Evolutionary conservation across 1,284 basidiomycete genomes (phyloP).

Genomic region (Rhizoctonia solani): DNA sequence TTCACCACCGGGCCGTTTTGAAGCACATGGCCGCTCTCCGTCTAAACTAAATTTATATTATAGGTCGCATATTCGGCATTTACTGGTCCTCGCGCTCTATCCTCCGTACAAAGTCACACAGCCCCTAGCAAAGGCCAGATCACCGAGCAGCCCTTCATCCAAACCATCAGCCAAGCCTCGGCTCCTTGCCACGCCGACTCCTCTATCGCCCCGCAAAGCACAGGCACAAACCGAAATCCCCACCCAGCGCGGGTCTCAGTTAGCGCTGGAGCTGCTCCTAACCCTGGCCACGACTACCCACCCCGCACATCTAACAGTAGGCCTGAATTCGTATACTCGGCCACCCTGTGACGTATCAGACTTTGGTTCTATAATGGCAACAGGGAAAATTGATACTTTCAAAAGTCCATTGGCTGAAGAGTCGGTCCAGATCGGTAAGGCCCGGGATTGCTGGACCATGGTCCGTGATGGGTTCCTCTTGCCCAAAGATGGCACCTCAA

Average conservation of each 20-base stretch:
- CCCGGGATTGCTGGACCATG: conserved; percentile 18
- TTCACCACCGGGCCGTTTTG: neutral
- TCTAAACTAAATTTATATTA: neutral
- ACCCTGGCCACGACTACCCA: neutral
- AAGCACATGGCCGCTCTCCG: neutral
- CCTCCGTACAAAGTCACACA: neutral
- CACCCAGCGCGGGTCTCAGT: neutral
- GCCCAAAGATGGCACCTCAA: neutral
- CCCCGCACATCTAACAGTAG: neutral
- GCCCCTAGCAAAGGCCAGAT: neutral
- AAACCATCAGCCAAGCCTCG: neutral
- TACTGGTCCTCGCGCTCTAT: conserved; percentile 16
- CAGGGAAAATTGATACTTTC: neutral
- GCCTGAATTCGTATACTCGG: conserved; percentile 9
- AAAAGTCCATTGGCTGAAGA: conserved; percentile 9
- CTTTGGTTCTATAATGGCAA: neutral
- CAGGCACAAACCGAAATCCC: conserved; percentile 23
- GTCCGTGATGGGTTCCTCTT: neutral
- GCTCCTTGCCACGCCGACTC: no score
- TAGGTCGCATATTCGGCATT: conserved; percentile 19
- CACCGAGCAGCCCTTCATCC: neutral
- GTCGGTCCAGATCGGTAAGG: neutral
- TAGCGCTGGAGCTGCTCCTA: conserved; percentile 12
- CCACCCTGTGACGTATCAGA: neutral
- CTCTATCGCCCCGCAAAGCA: neutral